Percentiles rank a stretch among this genome's conserved stretches.
Evolutionary conservation across 2,329 filamentous ascomycete genomes (phyloP).

Genomic region (Aureobasidium sp.): DNA sequence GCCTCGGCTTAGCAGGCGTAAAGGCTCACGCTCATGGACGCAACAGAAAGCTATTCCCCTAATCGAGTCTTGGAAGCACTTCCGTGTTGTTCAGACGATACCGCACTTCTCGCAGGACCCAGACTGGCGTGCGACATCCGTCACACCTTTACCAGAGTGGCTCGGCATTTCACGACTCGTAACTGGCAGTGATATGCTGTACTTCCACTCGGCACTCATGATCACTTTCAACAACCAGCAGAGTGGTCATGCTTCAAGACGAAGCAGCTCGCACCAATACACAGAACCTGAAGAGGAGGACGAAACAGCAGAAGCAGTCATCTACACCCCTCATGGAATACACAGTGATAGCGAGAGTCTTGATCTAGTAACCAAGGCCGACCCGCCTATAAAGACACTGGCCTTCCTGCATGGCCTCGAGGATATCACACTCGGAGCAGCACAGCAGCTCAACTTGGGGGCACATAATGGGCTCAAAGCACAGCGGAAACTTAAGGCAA

Average conservation of each 20-base stretch:
- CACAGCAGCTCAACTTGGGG: conserved; percentile 57
- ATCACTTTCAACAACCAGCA: conserved; percentile 43
- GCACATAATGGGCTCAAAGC: conserved; percentile 55
- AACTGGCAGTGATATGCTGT: conserved; percentile 48
- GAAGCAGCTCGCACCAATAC: conserved; percentile 22
- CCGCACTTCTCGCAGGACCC: conserved; percentile 37
- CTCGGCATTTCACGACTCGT: conserved; percentile 54
- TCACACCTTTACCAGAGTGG: conserved; percentile 50
- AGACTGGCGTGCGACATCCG: conserved; percentile 42
- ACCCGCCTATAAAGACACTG: conserved; percentile 45
- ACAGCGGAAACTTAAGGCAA: conserved; percentile 45
- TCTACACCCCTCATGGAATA: conserved; percentile 61
- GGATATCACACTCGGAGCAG: conserved; percentile 45
- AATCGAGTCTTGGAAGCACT: conserved; percentile 54
- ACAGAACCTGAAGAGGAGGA: conserved; percentile 23
- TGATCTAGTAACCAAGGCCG: conserved; percentile 35
- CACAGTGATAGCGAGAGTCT: conserved; percentile 38
- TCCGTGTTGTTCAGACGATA: conserved; percentile 47
- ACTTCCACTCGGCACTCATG: conserved; percentile 57
- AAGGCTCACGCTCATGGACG: not conserved
- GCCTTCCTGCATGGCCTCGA: conserved; percentile 59
- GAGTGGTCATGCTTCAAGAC: conserved; percentile 22
- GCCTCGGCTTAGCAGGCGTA: not conserved
- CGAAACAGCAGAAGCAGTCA: conserved; percentile 46
- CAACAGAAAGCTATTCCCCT: conserved; percentile 47